A percentile compares a stretch with the other conserved stretches of the same genome.
These are phyloP conservation scores for Teunomyces pallodes DNA, from an alignment of 805 yeast species.

Conservation along the genomic window DNA sequence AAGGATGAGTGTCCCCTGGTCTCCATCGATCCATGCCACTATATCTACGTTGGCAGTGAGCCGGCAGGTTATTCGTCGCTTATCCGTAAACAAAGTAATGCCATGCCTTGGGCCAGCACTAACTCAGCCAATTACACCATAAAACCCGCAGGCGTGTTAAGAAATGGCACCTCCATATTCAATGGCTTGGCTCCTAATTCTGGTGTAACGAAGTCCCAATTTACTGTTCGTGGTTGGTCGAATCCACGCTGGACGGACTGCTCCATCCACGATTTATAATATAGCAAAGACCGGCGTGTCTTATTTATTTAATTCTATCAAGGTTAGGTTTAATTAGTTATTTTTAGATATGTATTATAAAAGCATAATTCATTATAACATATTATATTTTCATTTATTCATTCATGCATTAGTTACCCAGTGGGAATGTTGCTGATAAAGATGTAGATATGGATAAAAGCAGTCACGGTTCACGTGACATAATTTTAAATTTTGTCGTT, in stretches of 20 bases:
- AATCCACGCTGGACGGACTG: slow-evolving; percentile 41
- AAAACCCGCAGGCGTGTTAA: slow-evolving; percentile 34
- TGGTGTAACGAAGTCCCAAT: slow-evolving; percentile 42
- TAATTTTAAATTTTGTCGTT: background rate
- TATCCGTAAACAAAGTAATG: slow-evolving; percentile 6
- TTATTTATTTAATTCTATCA: background rate
- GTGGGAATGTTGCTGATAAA: background rate
- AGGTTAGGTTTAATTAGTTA: background rate
- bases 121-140: slow-evolving; percentile 1
- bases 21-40: slow-evolving; percentile 18
- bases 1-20: slow-evolving; percentile 31
- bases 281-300: slow-evolving; percentile 2
- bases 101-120: slow-evolving; percentile 9
- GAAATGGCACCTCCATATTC: slow-evolving; percentile 13
- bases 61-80: slow-evolving; percentile 5
- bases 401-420: background rate
- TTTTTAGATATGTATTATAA: too few species aligned
- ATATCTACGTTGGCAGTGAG: slow-evolving; percentile 23
- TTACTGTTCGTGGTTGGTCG: slow-evolving; percentile 51
- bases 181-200: slow-evolving; percentile 38
- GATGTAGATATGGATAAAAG: background rate
- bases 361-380: too few species aligned
- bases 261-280: background rate
- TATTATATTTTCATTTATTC: too few species aligned
- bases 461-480: background rate